Percentiles rank a stretch among this genome's conserved stretches.
phyloP scores from a whole-genome alignment of 108 stramenopile species.

The Pseudonitzschia multiseries region DNA sequence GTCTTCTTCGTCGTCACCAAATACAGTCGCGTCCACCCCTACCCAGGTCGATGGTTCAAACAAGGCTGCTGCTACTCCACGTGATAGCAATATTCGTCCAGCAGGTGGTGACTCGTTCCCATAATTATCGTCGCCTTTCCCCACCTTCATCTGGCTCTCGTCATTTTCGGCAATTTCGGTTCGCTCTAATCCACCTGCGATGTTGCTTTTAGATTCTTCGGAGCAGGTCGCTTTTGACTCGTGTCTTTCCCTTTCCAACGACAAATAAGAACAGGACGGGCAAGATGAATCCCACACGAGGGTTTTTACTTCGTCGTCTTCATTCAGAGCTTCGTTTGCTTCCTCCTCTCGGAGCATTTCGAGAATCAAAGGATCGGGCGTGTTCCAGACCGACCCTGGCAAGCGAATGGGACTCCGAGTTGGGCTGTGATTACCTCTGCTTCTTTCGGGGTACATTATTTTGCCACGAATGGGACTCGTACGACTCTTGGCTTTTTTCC shows the following conservation, averaged over 20 bases:
- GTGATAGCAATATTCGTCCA: neutral
- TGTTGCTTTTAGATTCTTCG: neutral
- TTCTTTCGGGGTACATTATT: neutral
- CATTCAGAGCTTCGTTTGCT: neutral
- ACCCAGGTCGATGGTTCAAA: slow-evolving; percentile 8
- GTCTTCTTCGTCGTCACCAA: neutral
- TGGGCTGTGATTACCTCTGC: neutral
- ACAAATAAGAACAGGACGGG: neutral
- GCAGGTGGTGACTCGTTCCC: neutral
- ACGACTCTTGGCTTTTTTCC: neutral
- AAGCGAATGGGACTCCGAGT: slow-evolving; percentile 5
- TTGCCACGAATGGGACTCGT: neutral
- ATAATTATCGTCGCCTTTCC: neutral
- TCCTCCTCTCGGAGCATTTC: slow-evolving; percentile 6
- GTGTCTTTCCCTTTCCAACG: no score
- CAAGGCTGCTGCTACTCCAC: neutral
- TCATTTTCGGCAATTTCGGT: neutral
- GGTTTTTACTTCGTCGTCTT: neutral
- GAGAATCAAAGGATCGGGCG: slow-evolving; percentile 12
- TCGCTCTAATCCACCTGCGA: neutral
- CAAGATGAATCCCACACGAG: neutral
- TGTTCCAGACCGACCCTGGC: slow-evolving; percentile 3
- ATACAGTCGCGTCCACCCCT: neutral
- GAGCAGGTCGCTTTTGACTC: neutral
- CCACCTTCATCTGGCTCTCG: neutral